Base-by-base conservation (phyloP, 805 yeast genomes). In the Nakazawaea molendinolei region DNA sequence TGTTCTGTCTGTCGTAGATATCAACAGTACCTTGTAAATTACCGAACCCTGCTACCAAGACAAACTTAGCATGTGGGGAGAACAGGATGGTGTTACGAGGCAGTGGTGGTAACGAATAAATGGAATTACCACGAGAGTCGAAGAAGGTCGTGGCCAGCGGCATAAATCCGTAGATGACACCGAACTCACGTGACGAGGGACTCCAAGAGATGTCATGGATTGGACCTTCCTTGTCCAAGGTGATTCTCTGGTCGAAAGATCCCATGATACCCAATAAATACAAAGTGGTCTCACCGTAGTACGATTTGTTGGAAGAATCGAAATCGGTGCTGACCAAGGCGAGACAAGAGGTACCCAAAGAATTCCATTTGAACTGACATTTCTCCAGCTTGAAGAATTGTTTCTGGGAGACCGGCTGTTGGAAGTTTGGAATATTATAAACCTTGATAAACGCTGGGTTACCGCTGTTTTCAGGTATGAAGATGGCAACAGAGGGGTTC, bases 171-270 rank as follows among this genome's bases (percentile, higher is more conserved):
- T 89, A 89, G 38, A 85, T 86, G 29, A 92, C 98, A 42, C 96
- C 97, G 66, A 92, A 94, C 63, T 92, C 97, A 48, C 95, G 74
- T 14, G 95, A 86, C 34, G 87, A 77, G 41, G 97, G 96, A 18
- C 95, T 83, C 99, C 99, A 92, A 16, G 92, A 79, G 43, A 90
- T 85, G 59, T 92, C 98, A 63, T 92, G 97, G 48, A 92, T 87
- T 30, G 99, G 97, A 22, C 97, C 97, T 53, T 87, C 95, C 50
- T 85, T 80, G 44, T 85, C 86, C 50, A 92, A 74, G 40, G 78
- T 72, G 50, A 92, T 89, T 52, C 95, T 73, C 38, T 87, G 83
- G 53, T 90, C 95, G 51, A 86, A 89, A 26, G 89, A 76, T 10
- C 96, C 95, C 23, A 95, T 87, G 47, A 92, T 84, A 42, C 95